phyloP scores from a whole-genome alignment of 1,284 basidiomycete species.

The Irpex sp. region DNA sequence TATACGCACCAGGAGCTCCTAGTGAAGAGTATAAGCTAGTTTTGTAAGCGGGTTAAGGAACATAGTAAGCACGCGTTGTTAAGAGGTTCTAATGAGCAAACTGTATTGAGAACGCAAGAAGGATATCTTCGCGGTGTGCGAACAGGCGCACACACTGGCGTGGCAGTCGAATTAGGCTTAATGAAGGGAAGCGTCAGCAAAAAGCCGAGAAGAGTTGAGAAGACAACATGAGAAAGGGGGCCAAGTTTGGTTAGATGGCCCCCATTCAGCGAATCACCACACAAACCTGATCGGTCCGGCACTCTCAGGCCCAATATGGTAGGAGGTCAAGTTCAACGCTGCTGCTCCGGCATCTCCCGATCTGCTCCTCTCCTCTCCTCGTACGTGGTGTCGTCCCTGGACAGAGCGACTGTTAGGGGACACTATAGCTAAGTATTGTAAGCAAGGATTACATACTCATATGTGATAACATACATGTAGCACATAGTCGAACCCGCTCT shows the following conservation, averaged over 20 bases:
- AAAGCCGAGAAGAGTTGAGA: conserved; percentile 2
- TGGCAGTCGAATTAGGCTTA: background rate
- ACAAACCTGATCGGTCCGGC: background rate
- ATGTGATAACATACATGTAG: background rate
- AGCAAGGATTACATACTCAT: background rate
- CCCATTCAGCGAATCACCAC: background rate
- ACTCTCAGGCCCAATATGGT: background rate
- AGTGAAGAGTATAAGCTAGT: background rate
- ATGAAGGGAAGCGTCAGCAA: background rate
- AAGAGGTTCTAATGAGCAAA: background rate
- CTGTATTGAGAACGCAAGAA: background rate
- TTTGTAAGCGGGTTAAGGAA: background rate
- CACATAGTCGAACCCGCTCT: background rate
- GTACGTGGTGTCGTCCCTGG: too few relatives aligned
- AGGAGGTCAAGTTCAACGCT: background rate
- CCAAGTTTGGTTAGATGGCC: conserved; percentile 7
- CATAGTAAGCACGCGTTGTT: background rate
- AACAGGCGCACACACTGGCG: background rate
- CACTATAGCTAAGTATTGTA: background rate
- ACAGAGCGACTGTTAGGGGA: background rate
- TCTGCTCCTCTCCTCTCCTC: background rate
- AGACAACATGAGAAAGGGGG: background rate
- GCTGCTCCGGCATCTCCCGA: background rate
- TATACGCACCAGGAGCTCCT: background rate
- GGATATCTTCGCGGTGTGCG: background rate